phyloP scores from a whole-genome alignment of 257 asterid genomes.

The Solanum pennellii region DNA sequence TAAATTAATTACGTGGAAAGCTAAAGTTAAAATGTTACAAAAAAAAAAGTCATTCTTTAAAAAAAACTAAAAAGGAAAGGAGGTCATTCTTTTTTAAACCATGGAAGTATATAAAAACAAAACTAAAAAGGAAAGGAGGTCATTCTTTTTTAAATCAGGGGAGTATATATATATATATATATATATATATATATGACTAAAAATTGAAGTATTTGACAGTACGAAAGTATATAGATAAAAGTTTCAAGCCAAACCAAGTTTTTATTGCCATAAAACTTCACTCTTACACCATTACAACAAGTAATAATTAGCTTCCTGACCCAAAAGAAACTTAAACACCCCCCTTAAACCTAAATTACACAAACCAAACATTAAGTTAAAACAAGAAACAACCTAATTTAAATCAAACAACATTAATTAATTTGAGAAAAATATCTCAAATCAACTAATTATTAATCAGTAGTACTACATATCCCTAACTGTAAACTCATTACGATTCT shows the following conservation, averaged over 20 bases:
- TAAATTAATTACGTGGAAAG: background rate
- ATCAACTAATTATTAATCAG: background rate
- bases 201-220: no score
- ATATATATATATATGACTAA: no score
- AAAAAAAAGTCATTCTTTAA: no score
- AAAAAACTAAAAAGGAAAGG: no score
- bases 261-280: background rate
- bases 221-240: no score
- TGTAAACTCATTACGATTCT: slow-evolving; percentile 25
- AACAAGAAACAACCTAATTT: background rate
- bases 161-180: no score
- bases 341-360: background rate
- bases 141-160: no score
- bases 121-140: no score
- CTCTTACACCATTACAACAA: background rate
- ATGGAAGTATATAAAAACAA: no score
- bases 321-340: background rate
- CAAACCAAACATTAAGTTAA: background rate
- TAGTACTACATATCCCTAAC: slow-evolving; percentile 18
- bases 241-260: background rate
- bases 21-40: no score
- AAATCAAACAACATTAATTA: background rate
- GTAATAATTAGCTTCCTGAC: background rate
- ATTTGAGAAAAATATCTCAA: background rate
- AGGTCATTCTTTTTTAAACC: no score